Percentiles rank a stretch among this genome's conserved stretches.
These are phyloP conservation scores for Pseudogymnoascus sp. DNA, from an alignment of 2,329 filamentous ascomycete genomes.

Conservation along the genomic window DNA sequence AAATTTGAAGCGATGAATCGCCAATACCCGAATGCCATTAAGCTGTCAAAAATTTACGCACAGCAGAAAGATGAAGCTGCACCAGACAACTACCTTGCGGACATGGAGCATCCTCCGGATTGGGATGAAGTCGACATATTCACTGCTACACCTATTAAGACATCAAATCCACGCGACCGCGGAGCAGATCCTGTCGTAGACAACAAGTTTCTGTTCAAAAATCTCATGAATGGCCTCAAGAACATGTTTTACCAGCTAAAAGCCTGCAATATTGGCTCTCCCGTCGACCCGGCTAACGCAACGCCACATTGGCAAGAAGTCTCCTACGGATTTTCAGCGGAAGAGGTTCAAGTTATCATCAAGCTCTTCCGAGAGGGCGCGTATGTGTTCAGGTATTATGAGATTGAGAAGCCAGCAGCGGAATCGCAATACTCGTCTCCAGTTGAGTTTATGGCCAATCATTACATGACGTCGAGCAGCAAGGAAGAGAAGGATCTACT, in stretches of 20 bases:
- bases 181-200: constrained; percentile 85
- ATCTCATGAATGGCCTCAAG: constrained; percentile 89
- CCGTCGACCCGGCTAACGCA: constrained; percentile 67
- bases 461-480: constrained; percentile 86
- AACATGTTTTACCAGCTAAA: constrained; percentile 94
- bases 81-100: constrained; percentile 74
- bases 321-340: constrained; percentile 90
- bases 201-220: constrained; percentile 97
- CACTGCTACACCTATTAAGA: constrained; percentile 90
- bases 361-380: constrained; percentile 96
- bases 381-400: constrained; percentile 94
- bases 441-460: constrained; percentile 86
- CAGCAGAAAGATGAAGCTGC: constrained; percentile 55
- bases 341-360: constrained; percentile 92
- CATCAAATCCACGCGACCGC: constrained; percentile 79
- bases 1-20: constrained; percentile 98
- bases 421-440: constrained; percentile 71
- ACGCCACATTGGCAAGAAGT: constrained; percentile 92
- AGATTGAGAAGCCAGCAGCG: constrained; percentile 67
- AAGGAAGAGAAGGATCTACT: constrained; percentile 97
- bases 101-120: constrained; percentile 71
- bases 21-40: constrained; percentile 90
- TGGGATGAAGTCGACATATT: constrained; percentile 99
- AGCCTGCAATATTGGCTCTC: constrained; percentile 68
- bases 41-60: constrained; percentile 70